A percentile compares a stretch with the other conserved stretches of the same genome.
These are phyloP conservation scores for Penicillium herquei DNA, from an alignment of 495 filamentous ascomycete genomes.

Conservation along the genomic window DNA sequence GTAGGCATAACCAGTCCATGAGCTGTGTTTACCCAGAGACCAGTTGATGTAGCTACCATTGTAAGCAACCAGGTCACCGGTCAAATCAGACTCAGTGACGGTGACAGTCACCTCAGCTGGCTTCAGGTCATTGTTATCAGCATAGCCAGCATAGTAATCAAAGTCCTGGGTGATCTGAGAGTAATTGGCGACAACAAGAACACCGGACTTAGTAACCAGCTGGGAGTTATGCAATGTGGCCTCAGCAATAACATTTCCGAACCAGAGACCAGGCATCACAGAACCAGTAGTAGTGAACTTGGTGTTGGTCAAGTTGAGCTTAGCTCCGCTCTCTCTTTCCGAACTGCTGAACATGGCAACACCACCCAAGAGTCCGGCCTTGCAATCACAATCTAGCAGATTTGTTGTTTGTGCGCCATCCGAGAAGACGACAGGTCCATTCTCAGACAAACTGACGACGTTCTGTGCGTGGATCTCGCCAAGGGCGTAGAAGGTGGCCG, in stretches of 20 bases:
- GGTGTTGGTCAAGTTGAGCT: constrained; percentile 12
- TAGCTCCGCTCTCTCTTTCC: not conserved
- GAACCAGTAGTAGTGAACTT: constrained; percentile 10
- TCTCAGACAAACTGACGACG: constrained; percentile 13
- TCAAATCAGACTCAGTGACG: constrained; percentile 8
- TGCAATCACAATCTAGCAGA: constrained; percentile 10
- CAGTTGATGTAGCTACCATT: constrained; percentile 13
- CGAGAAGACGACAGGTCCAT: constrained; percentile 12
- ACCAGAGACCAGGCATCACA: constrained; percentile 15
- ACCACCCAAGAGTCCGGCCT: constrained; percentile 12
- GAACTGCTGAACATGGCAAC: constrained; percentile 17
- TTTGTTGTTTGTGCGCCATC: constrained; percentile 10
- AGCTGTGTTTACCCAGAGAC: constrained; percentile 7
- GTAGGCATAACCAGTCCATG: constrained; percentile 16
- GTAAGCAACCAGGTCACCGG: constrained; percentile 15
- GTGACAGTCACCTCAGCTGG: constrained; percentile 11
- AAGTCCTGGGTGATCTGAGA: constrained; percentile 19
- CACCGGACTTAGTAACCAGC: constrained; percentile 9
- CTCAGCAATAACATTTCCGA: constrained; percentile 13
- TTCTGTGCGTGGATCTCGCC: constrained; percentile 10
- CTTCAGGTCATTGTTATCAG: constrained; percentile 8
- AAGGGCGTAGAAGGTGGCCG: constrained; percentile 18
- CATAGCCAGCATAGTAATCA: constrained; percentile 15
- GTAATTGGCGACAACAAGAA: constrained; percentile 16
- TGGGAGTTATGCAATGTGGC: constrained; percentile 4